A percentile compares a stretch with the other conserved stretches of the same genome.
These are phyloP conservation scores for Ophiocytium majus DNA, from an alignment of 352 stramenopile species.

Conservation along the genomic window DNA sequence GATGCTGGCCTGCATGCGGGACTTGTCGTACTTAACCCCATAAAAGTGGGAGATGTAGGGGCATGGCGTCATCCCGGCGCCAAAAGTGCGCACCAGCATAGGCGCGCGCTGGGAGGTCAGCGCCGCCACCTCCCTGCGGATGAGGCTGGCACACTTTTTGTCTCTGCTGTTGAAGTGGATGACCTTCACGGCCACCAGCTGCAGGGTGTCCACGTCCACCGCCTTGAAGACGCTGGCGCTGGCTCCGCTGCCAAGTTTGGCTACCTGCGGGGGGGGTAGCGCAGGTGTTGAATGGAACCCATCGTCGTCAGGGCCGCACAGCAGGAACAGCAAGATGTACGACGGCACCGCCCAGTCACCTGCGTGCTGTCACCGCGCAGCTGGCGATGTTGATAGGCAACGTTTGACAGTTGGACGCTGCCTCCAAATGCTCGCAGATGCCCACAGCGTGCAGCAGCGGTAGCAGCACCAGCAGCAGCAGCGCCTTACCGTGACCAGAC, in stretches of 20 bases:
- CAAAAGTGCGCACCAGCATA: not conserved
- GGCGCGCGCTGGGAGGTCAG: not conserved
- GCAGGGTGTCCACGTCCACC: conserved; percentile 3
- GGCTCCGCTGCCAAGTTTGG: conserved; percentile 15
- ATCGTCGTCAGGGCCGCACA: too few species aligned
- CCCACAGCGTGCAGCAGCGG: too few species aligned
- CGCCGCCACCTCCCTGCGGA: conserved; percentile 1
- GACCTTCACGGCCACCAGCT: conserved; percentile 19
- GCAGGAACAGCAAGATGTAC: too few species aligned
- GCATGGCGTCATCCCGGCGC: not conserved
- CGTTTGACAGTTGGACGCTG: too few species aligned
- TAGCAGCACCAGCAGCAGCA: too few species aligned
- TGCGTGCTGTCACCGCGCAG: too few species aligned
- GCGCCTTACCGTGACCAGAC: not conserved
- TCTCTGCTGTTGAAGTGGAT: not conserved
- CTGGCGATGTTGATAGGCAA: too few species aligned
- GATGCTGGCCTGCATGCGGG: conserved; percentile 6
- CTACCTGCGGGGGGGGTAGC: not conserved
- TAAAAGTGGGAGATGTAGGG: conserved; percentile 18
- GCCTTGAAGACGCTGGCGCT: conserved; percentile 9
- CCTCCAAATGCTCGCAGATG: too few species aligned
- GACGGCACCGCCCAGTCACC: too few species aligned
- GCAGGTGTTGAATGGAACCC: too few species aligned
- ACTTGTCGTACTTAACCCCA: conserved; percentile 7
- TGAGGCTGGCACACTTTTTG: not conserved